Evolutionary conservation across 139 green algal species (phyloP), one percentile per base, ranked within the genome.

Genomic region (Coelastrella sp.): DNA sequence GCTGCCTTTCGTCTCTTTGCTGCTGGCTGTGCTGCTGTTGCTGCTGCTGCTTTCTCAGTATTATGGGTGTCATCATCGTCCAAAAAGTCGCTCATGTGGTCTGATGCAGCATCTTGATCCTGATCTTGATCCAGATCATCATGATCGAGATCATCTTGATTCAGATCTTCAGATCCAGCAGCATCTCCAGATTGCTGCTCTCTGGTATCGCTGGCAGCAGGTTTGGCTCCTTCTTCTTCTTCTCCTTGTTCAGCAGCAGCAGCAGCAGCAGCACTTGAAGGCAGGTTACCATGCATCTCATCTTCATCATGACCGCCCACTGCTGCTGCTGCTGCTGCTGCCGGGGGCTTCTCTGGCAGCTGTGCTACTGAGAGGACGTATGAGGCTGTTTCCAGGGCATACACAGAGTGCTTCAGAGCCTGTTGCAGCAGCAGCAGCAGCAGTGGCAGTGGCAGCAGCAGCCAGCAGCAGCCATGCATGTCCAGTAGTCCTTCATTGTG

Each of bases 291-390:
- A 35, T n/a, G 63, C 63, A 22, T 14, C 63, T 70, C 63, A 7
- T 12, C 11, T 11, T 61, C 49, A 68, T 49, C 35, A 66, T 0
- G 10, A 56, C 78, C 57, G 78, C 78, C 72, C 49, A 17, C 58
- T 11, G 57, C 20, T n/a, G 22, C 80, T 24, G 22, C n/a, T 61
- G 81, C 81, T 86, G 81, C 81, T 86, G 81, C 59, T 75, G 59
- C 81, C 12, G 9, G 59, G 25, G 74, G 74, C 7, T 57, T 14
- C 4, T 57, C 74, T 7, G 24, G 7, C 74, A 59, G 24, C 15
- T 58, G 74, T 20, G 20, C 74, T 9, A 80, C 9, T 57, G 25
- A 59, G 8, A 76, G 59, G n/a, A 86, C 59, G 7, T 6, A 24
- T 4, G 10, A 7, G n/a, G 59, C 81, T 7, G 57, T 65, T 15